These are phyloP conservation scores for Arabis hirsuta DNA, from an alignment of 345 rosid species.

Conservation along the genomic window DNA sequence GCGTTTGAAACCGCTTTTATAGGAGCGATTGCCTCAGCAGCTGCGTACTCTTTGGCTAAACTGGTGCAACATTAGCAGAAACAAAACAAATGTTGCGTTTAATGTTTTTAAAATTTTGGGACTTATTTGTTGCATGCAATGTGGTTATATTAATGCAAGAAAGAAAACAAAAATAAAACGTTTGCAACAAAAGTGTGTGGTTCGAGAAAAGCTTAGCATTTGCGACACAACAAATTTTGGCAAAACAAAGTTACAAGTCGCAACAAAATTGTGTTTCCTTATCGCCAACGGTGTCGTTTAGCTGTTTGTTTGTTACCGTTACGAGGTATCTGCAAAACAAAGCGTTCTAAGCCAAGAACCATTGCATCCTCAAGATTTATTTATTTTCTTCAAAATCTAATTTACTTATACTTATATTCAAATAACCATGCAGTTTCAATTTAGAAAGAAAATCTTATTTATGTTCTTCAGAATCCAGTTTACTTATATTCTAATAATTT, in stretches of 20 bases:
- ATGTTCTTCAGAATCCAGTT: too few species aligned
- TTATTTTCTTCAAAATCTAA: too few species aligned
- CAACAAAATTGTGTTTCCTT: too few species aligned
- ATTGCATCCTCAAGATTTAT: too few species aligned
- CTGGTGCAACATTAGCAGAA: slow-evolving; percentile 44
- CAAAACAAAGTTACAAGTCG: not conserved
- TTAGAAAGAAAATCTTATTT: too few species aligned
- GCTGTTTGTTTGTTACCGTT: too few species aligned
- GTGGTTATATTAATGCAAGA: not conserved
- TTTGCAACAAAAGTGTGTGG: not conserved
- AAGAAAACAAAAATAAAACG: not conserved
- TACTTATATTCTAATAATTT: too few species aligned
- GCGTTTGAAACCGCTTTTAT: slow-evolving; percentile 79
- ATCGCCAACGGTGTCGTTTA: too few species aligned
- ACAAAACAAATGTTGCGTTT: slow-evolving; percentile 13
- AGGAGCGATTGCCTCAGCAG: slow-evolving; percentile 83
- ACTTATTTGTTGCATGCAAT: slow-evolving; percentile 29
- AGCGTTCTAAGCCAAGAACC: too few species aligned
- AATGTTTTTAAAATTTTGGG: not conserved
- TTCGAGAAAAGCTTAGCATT: not conserved
- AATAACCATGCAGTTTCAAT: too few species aligned
- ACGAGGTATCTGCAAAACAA: too few species aligned
- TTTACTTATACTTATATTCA: too few species aligned
- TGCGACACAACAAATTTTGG: not conserved
- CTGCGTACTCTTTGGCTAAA: slow-evolving; percentile 88